Evolutionary conservation across 495 filamentous ascomycete genomes (phyloP).

Genomic region (Xylaria venustula): DNA sequence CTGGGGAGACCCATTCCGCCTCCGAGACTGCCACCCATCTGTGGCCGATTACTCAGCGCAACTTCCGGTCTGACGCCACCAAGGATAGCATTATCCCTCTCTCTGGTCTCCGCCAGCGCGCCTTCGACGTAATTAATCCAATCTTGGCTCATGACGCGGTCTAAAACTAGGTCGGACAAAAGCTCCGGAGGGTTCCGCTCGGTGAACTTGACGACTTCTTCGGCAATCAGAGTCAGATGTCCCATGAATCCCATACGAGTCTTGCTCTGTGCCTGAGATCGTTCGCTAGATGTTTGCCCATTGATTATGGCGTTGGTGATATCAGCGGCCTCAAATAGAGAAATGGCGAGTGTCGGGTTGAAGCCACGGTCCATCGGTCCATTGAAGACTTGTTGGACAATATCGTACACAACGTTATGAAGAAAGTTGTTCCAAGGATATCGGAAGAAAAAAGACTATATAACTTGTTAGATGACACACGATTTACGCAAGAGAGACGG

Average conservation of each 20-base stretch:
- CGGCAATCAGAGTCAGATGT: slow-evolving; percentile 93
- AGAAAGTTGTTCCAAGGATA: slow-evolving; percentile 99
- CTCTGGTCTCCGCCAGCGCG: slow-evolving; percentile 86
- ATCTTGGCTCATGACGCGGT: slow-evolving; percentile 79
- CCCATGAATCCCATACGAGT: slow-evolving; percentile 98
- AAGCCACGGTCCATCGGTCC: slow-evolving; percentile 95
- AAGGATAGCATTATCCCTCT: slow-evolving; percentile 97
- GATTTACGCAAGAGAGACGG: slow-evolving; percentile 1
- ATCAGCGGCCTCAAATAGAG: slow-evolving; percentile 84
- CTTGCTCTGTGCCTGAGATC: slow-evolving; percentile 73
- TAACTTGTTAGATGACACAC: background rate
- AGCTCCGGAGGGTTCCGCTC: slow-evolving; percentile 89
- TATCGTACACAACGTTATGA: slow-evolving; percentile 99
- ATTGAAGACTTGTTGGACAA: slow-evolving; percentile 99
- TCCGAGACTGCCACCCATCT: slow-evolving; percentile 43
- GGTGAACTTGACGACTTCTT: slow-evolving; percentile 98
- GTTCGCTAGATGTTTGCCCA: slow-evolving; percentile 83
- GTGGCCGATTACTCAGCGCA: slow-evolving; percentile 53
- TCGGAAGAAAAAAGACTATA: slow-evolving; percentile 80
- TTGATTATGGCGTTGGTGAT: slow-evolving; percentile 91
- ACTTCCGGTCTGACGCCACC: slow-evolving; percentile 92
- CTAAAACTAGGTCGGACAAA: slow-evolving; percentile 77
- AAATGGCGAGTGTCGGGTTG: slow-evolving; percentile 88
- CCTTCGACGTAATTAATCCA: slow-evolving; percentile 98
- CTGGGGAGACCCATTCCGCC: slow-evolving; percentile 41